Evolutionary conservation across 1,284 basidiomycete genomes (phyloP).

Genomic region (Porogramme epimiltina): DNA sequence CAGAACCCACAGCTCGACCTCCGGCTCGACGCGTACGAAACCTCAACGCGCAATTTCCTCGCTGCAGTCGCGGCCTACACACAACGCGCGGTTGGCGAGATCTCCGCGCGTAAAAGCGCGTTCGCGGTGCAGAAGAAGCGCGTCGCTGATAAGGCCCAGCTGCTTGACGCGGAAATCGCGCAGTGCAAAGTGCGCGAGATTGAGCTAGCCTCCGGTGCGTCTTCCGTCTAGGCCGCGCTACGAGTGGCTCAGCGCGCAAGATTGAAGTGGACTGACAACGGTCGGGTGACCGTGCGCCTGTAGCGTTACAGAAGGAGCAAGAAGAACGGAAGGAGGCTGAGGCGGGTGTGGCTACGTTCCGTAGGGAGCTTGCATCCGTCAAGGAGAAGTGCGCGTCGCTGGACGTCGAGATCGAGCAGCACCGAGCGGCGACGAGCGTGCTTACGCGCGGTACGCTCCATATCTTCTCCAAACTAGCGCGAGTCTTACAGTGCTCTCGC

Average conservation of each 20-base stretch:
- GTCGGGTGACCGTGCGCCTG: too few relatives aligned
- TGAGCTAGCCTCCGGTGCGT: slow-evolving; percentile 66
- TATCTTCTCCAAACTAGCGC: too few relatives aligned
- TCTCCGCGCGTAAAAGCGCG: slow-evolving; percentile 58
- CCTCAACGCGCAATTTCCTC: slow-evolving; percentile 67
- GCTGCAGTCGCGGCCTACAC: slow-evolving; percentile 71
- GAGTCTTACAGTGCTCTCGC: neutral
- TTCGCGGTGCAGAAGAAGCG: slow-evolving; percentile 63
- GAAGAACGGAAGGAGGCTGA: slow-evolving; percentile 73
- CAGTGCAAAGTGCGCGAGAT: slow-evolving; percentile 74
- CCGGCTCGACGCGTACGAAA: slow-evolving; percentile 59
- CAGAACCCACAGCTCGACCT: slow-evolving; percentile 68
- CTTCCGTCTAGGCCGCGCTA: too few relatives aligned
- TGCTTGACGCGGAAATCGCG: slow-evolving; percentile 65
- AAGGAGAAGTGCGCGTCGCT: slow-evolving; percentile 59
- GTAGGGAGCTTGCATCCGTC: slow-evolving; percentile 60
- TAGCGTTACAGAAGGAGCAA: slow-evolving; percentile 69
- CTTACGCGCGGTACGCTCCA: slow-evolving; percentile 58
- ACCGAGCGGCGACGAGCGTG: slow-evolving; percentile 56
- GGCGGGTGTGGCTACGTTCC: slow-evolving; percentile 57
- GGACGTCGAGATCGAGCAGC: slow-evolving; percentile 72
- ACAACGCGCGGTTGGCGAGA: slow-evolving; percentile 60
- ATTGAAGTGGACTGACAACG: too few relatives aligned
- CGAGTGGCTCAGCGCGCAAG: too few relatives aligned
- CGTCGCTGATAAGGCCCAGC: slow-evolving; percentile 53